Evolutionary conservation across 257 asterid species (phyloP), one percentile per base, ranked within the genome.

Genomic region (Capsicum baccatum): DNA sequence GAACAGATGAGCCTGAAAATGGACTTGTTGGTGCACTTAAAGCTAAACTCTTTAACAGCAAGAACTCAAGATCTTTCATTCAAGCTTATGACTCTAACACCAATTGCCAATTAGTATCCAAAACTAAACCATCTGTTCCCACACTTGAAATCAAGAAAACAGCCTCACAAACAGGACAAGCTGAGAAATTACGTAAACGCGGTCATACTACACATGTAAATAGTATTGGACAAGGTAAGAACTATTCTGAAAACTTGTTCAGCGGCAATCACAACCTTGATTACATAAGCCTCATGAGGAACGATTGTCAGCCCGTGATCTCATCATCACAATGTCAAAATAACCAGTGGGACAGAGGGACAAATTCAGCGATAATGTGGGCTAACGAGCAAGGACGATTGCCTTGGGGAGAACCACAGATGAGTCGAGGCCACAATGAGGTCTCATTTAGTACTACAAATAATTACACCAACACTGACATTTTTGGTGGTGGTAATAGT

Each of bases 1-100:
- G 91, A 84, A 89, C 92, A 1, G 91, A 90, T 6, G 98, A 94
- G 83, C 84, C 95, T n/a, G 88, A 89, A 2, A 66, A 66, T 13
- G 92, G 90, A 44, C 96, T 94, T 5, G 92, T 90, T 1, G 96
- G 94, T 35, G 96, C 94, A 1, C 92, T 94, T 42, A 92, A 86
- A 91, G 92, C 96, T 47, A 94, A 93, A 62, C 83, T 94, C 21
- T 90, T 89, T 70, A 89, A 85, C 79, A 90, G 71, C 69, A 88
- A 80, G 67, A 83, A 42, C 79, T 79, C 89, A 3, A 71, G 83
- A 1, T 70, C 86, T 39, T 85, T 85, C n/a, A 86, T 81, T 63
- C 89, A 86, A 37, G 11, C 66, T 42, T 47, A 79, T 80, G 67
- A 85, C 73, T 82, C 62, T 26, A 83, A 19, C 55, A 69, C 37